These are phyloP conservation scores for Aphanomyces cochlioides DNA, from an alignment of 352 stramenopile species.

Conservation along the genomic window DNA sequence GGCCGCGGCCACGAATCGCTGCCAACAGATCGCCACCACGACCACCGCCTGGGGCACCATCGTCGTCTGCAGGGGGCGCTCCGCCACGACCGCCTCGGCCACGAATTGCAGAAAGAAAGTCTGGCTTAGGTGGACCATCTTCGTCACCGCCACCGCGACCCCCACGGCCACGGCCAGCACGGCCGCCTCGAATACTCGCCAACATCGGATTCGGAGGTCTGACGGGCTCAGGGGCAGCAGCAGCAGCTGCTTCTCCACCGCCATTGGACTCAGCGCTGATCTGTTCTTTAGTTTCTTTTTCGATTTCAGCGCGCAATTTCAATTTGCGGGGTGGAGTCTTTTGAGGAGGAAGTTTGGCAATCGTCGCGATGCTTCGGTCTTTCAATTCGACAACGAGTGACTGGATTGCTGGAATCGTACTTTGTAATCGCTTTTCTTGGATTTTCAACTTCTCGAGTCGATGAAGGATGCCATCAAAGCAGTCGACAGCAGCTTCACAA, in stretches of 20 bases:
- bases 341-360: constrained; percentile 43
- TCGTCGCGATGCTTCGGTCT: constrained; percentile 52
- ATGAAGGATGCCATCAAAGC: constrained; percentile 73
- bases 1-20: constrained; percentile 54
- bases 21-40: constrained; percentile 48
- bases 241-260: constrained; percentile 14
- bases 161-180: background rate
- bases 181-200: constrained; percentile 27
- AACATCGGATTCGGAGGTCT: constrained; percentile 55
- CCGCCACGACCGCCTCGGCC: constrained; percentile 1
- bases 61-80: constrained; percentile 32
- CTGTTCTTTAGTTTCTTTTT: constrained; percentile 86
- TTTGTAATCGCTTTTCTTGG: constrained; percentile 68
- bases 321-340: constrained; percentile 43
- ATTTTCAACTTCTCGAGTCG: constrained; percentile 61
- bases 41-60: constrained; percentile 35
- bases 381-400: constrained; percentile 60
- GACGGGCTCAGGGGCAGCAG: constrained; percentile 27
- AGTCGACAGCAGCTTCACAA: constrained; percentile 65
- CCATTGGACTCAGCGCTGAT: constrained; percentile 52
- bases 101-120: constrained; percentile 11
- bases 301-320: constrained; percentile 66
- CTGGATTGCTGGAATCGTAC: constrained; percentile 57
- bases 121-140: background rate
- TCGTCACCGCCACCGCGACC: constrained; percentile 1